phyloP scores from a whole-genome alignment of 179 eudicot species.

The Silene vulgaris region DNA sequence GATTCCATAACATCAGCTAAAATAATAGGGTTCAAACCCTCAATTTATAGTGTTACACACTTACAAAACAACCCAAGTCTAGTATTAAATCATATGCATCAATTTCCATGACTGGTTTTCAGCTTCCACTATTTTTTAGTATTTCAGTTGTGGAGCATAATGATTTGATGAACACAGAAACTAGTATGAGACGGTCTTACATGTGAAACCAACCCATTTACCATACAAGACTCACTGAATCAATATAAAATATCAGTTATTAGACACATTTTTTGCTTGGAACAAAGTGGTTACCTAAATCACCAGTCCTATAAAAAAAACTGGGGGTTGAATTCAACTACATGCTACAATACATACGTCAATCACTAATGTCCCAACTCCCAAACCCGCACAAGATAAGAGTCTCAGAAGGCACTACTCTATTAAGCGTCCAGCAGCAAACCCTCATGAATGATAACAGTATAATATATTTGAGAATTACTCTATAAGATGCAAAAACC shows the following conservation, averaged over 20 bases:
- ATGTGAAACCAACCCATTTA: too few species aligned
- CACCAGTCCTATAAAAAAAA: neutral
- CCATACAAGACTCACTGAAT: too few species aligned
- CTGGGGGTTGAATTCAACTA: neutral
- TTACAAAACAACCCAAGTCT: neutral
- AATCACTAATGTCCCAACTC: neutral
- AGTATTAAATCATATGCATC: neutral
- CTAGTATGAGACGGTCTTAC: too few species aligned
- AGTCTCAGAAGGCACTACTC: neutral
- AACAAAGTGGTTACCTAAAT: too few species aligned
- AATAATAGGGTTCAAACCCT: conserved; percentile 14
- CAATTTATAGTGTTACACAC: neutral
- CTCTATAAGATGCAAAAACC: neutral
- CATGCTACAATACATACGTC: neutral
- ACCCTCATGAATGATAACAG: neutral
- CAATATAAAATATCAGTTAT: too few species aligned
- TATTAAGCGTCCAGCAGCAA: neutral
- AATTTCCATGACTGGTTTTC: conserved; percentile 4
- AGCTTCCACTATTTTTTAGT: neutral
- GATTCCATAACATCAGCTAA: conserved; percentile 27
- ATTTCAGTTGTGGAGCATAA: too few species aligned
- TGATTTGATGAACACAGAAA: too few species aligned
- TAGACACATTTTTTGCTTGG: too few species aligned
- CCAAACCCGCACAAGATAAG: neutral
- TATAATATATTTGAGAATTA: neutral